Base-by-base conservation (phyloP, 257 asterid genomes). In the Plantago major region DNA sequence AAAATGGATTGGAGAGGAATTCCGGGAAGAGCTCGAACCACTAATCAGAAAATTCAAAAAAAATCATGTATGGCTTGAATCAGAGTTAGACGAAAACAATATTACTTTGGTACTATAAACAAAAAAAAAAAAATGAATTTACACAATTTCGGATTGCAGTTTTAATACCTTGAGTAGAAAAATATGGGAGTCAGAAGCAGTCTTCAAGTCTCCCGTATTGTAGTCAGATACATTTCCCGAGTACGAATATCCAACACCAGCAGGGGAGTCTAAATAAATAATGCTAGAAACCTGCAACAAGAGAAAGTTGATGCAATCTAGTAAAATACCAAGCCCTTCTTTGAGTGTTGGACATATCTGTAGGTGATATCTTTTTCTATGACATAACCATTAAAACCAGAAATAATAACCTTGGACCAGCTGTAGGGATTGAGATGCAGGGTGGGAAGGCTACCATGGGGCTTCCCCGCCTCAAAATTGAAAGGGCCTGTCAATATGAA, bases 21-120 rank as follows among this genome's bases (percentile, higher is more conserved):
- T 89, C 97, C 0, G 95, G 83, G 68, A 86, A 92, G 69, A 89
- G 87, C 75, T 84, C 91, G 63, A 92, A 92, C 99, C 99, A 92
- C 99, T 92, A 71, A 59, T 46, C 60, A 73, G 17, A 69, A 44
- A 42, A 69, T 40, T 65, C 30, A 80, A 55, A 58, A 65, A 40
- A 10, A 10, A 53, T 22, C 18, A 19, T 51, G 14, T 9, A 51
- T 19, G 14, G 63, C 48, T 7, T 16, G 45, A 61, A 42, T 51
- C 55, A 19, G 10, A 56, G 53, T 26, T 40, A 45, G 14, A 46
- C 45, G 45, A 59, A 14, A 30, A 18, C 38, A 38, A 26, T 44
- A 19, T 33, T 30, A 58, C 26, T 22, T 22, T 22, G 1, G 26
- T 22, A 22, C 26, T 1, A 22, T 22, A 2, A 22, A 22, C 26